Conservation (phyloP, 1,284 basidiomycete species). For the Psilocybe mexicana region DNA sequence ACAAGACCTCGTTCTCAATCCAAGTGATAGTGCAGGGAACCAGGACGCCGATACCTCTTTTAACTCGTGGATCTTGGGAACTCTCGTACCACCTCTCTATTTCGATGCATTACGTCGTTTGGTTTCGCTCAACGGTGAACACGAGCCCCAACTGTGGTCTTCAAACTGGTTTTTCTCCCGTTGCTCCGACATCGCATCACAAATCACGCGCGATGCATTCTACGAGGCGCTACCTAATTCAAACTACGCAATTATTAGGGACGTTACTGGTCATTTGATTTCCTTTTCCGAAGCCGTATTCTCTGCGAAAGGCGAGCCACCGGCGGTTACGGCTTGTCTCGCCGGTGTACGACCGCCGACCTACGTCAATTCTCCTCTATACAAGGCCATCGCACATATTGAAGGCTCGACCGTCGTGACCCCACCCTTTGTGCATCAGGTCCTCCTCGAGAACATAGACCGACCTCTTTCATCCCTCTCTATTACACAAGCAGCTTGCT, state of each 20-base stretch:
- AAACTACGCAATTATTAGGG: conserved; percentile 2
- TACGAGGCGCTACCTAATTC: not conserved
- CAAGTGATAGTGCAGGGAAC: conserved; percentile 22
- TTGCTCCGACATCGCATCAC: conserved; percentile 10
- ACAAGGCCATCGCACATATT: not conserved
- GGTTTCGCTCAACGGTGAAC: not conserved
- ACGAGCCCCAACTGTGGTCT: not conserved
- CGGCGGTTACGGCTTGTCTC: not conserved
- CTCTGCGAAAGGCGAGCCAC: conserved; percentile 3
- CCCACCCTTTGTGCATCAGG: not conserved
- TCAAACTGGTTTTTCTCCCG: conserved; percentile 11
- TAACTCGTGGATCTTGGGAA: conserved; percentile 42
- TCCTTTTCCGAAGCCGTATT: conserved; percentile 12
- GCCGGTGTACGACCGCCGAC: not conserved
- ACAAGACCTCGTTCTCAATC: conserved; percentile 34
- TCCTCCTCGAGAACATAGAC: not conserved
- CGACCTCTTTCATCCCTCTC: not conserved
- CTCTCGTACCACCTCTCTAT: conserved; percentile 36
- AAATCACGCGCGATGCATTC: conserved; percentile 4
- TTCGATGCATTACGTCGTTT: conserved; percentile 27
- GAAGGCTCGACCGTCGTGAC: not conserved
- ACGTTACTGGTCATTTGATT: not conserved
- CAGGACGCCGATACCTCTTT: conserved; percentile 33
- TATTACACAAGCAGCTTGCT: not conserved
- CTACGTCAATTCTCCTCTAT: conserved; percentile 2